Conservation (phyloP, 2,329 filamentous ascomycete species). For the Pyricularia pennisetigena region DNA sequence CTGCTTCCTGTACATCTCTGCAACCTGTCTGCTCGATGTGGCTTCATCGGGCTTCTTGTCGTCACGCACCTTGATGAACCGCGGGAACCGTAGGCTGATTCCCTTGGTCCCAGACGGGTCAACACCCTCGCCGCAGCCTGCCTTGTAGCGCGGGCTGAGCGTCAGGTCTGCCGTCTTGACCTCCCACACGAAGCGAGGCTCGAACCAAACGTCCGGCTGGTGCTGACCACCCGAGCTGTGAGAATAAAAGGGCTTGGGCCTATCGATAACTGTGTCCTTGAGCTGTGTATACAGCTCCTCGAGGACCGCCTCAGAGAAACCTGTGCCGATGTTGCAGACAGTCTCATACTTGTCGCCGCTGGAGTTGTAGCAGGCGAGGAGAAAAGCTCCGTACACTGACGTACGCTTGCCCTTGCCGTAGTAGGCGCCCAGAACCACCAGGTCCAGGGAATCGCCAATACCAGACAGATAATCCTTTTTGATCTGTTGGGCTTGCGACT, state of each 20-base stretch:
- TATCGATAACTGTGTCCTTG: constrained; percentile 70
- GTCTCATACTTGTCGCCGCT: constrained; percentile 78
- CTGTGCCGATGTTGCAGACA: constrained; percentile 96
- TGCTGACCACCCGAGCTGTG: constrained; percentile 80
- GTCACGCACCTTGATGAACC: constrained; percentile 84
- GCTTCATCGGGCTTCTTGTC: constrained; percentile 95
- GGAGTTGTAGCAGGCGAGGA: constrained; percentile 87
- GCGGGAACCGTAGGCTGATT: constrained; percentile 80
- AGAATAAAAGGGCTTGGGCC: constrained; percentile 86
- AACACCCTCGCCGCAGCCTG: constrained; percentile 74
- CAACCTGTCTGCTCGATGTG: constrained; percentile 73
- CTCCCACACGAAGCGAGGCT: constrained; percentile 91
- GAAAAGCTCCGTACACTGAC: constrained; percentile 89
- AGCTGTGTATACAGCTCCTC: constrained; percentile 74
- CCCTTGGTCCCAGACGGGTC: constrained; percentile 58
- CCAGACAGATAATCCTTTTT: constrained; percentile 97
- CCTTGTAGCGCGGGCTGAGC: constrained; percentile 84
- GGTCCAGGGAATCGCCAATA: constrained; percentile 88
- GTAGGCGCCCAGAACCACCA: constrained; percentile 93
- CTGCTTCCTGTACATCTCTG: constrained; percentile 95
- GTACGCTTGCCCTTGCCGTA: constrained; percentile 92
- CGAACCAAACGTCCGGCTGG: constrained; percentile 98
- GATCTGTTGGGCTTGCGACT: constrained; percentile 44
- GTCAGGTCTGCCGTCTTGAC: constrained; percentile 95
- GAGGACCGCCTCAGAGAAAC: constrained; percentile 91